Evolutionary conservation across 305 asterid species (phyloP).

Genomic region (Galium porrigens): DNA sequence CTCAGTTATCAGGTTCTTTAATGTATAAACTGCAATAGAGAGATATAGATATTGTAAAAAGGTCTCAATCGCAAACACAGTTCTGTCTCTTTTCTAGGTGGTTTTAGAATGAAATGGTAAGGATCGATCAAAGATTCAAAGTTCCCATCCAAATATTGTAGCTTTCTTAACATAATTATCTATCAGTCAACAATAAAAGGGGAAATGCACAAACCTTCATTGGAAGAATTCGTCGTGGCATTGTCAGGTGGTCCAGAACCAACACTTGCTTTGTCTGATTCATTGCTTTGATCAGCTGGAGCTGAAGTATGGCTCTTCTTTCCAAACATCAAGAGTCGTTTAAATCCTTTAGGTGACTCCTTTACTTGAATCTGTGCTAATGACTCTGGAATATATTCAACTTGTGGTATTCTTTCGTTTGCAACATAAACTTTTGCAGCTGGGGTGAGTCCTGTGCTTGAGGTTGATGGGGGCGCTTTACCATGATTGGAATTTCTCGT

Average conservation of each 20-base stretch:
- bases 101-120: background rate
- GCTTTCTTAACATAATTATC: background rate
- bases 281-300: conserved; percentile 47
- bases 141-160: background rate
- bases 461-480: conserved; percentile 29
- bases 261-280: conserved; percentile 40
- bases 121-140: background rate
- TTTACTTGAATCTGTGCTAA: conserved; percentile 40
- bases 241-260: conserved; percentile 30
- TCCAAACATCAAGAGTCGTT: conserved; percentile 67
- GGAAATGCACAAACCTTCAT: conserved; percentile 43
- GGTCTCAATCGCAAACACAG: background rate
- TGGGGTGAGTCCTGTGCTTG: conserved; percentile 26
- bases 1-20: conserved; percentile 60
- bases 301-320: conserved; percentile 57
- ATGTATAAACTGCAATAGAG: conserved; percentile 42
- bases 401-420: conserved; percentile 27
- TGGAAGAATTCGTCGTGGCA: conserved; percentile 30
- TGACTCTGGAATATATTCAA: conserved; percentile 33
- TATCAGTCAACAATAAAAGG: background rate
- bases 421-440: conserved; percentile 34
- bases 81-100: background rate
- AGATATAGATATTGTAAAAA: background rate
- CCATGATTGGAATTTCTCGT: conserved; percentile 36
- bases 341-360: conserved; percentile 70